Percentiles rank a stretch among this genome's conserved stretches.
These are phyloP conservation scores for Phytophthora quininea DNA, from an alignment of 352 stramenopile species.

Conservation along the genomic window DNA sequence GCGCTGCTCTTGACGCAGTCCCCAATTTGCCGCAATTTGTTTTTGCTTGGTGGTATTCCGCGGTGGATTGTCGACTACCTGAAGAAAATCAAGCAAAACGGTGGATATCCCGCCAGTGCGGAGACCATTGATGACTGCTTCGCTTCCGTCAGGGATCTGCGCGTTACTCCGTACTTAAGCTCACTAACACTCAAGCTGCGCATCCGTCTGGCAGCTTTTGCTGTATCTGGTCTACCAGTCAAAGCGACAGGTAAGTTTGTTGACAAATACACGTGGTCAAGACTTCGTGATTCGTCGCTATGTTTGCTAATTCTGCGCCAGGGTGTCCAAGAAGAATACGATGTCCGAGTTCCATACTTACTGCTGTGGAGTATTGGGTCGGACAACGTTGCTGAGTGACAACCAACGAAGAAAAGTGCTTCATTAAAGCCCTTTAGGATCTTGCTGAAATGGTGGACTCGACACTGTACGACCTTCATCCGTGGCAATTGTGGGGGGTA, in stretches of 20 bases:
- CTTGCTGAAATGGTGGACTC: slow-evolving; percentile 1
- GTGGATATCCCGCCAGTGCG: slow-evolving; percentile 16
- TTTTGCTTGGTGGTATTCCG: slow-evolving; percentile 31
- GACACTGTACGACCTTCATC: background rate
- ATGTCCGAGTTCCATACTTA: slow-evolving; percentile 2
- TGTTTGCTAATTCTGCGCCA: background rate
- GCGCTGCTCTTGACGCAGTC: slow-evolving; percentile 14
- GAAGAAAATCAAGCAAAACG: slow-evolving; percentile 14
- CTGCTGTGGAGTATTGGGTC: background rate
- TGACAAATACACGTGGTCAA: background rate
- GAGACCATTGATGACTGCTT: background rate
- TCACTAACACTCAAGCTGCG: background rate
- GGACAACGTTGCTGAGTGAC: background rate
- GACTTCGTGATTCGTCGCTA: slow-evolving; percentile 1
- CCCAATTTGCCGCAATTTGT: slow-evolving; percentile 29
- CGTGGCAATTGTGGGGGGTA: slow-evolving; percentile 22
- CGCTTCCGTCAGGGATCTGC: too few species aligned
- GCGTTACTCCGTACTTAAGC: background rate
- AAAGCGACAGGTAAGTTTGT: background rate
- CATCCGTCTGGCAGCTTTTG: background rate
- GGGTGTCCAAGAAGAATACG: background rate
- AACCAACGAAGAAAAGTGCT: background rate
- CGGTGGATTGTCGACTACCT: slow-evolving; percentile 36
- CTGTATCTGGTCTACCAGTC: background rate
- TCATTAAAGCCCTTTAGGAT: background rate